Conservation (phyloP, 2,329 filamentous ascomycete species). For the Chaetomiaceae sp. region DNA sequence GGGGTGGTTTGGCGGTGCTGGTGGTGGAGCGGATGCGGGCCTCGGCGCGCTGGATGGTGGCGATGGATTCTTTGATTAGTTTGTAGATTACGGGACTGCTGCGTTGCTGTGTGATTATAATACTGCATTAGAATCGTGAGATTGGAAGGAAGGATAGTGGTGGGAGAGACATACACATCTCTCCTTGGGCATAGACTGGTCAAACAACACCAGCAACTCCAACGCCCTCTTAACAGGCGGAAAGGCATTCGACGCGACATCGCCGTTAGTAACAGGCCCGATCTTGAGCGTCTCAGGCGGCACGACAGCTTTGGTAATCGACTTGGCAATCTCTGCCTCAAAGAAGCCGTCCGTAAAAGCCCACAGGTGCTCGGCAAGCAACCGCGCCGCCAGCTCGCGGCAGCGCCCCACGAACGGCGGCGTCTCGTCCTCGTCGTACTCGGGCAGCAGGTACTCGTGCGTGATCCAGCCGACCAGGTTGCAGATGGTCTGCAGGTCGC, state of each 20-base stretch:
- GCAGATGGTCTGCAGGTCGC: constrained; percentile 48
- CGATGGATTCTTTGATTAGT: constrained; percentile 86
- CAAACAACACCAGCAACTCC: constrained; percentile 57
- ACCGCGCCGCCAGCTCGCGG: constrained; percentile 51
- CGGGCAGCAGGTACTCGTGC: constrained; percentile 53
- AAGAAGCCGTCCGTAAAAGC: constrained; percentile 51
- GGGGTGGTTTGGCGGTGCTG: constrained; percentile 5
- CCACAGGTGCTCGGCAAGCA: constrained; percentile 56
- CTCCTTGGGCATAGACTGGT: constrained; percentile 61
- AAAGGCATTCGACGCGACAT: constrained; percentile 54
- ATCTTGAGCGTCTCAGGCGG: constrained; percentile 48
- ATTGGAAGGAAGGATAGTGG: background rate
- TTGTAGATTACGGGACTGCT: constrained; percentile 55
- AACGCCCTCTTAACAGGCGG: constrained; percentile 55
- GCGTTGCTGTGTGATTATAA: constrained; percentile 36
- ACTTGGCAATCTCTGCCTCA: constrained; percentile 52
- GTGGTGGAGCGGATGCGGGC: constrained; percentile 61
- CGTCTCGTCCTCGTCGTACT: constrained; percentile 54
- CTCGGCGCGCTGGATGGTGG: constrained; percentile 75
- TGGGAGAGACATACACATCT: constrained; percentile 47
- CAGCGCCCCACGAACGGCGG: constrained; percentile 50
- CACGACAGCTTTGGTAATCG: constrained; percentile 47
- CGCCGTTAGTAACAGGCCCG: constrained; percentile 43
- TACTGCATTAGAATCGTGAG: constrained; percentile 11
- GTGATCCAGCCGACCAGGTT: constrained; percentile 55